Conservation (phyloP, 257 asterid species). For the Ocimum tenuiflorum region DNA sequence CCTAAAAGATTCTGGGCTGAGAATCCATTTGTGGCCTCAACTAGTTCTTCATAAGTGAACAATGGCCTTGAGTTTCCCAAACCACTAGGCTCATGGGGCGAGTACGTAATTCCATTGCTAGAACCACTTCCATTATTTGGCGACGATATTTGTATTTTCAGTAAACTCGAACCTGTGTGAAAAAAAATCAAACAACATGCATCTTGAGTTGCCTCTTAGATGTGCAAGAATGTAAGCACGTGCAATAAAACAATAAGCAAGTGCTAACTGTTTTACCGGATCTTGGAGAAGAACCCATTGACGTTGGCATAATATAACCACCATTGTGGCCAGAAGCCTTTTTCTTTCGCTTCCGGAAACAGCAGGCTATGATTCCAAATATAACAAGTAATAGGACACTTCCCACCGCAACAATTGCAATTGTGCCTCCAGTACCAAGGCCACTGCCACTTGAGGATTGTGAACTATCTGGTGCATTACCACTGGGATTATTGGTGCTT, state of each 20-base stretch:
- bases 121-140: constrained; percentile 36
- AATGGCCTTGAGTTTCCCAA: constrained; percentile 63
- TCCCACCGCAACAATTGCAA: constrained; percentile 36
- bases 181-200: constrained; percentile 10
- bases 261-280: constrained; percentile 43
- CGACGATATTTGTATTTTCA: constrained; percentile 43
- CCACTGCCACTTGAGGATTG: constrained; percentile 35
- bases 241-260: constrained; percentile 1
- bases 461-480: constrained; percentile 32
- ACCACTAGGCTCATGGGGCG: constrained; percentile 50
- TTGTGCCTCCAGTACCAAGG: constrained; percentile 41
- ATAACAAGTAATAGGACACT: constrained; percentile 46
- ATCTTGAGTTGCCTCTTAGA: constrained; percentile 4
- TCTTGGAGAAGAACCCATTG: constrained; percentile 37
- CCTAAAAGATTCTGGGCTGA: constrained; percentile 71
- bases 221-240: background rate
- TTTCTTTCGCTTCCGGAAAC: constrained; percentile 58
- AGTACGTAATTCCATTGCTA: constrained; percentile 27
- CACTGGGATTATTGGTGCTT: constrained; percentile 21
- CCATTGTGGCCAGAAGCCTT: constrained; percentile 40
- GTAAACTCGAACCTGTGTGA: constrained; percentile 51
- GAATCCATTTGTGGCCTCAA: constrained; percentile 66
- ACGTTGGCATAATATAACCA: constrained; percentile 56
- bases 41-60: constrained; percentile 69
- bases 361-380: constrained; percentile 45